Conservation (phyloP, 2,329 filamentous ascomycete genomes). For the Aspergillus phoenicis region DNA sequence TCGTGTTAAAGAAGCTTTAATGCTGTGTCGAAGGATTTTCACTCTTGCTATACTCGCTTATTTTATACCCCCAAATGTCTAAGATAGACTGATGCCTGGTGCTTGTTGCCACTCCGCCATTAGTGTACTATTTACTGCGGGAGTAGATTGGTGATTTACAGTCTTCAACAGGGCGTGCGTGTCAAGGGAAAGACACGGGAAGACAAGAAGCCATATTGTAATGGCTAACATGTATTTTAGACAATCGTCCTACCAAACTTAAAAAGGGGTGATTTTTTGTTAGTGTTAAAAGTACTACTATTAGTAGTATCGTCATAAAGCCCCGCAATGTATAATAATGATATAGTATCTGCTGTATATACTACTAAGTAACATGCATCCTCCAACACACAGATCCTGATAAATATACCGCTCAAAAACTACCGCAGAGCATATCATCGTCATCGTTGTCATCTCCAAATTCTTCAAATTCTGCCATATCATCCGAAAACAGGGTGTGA, state of each 20-base stretch:
- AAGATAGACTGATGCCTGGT: neutral
- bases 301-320: too few species aligned
- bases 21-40: neutral
- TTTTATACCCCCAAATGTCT: neutral
- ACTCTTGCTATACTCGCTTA: neutral
- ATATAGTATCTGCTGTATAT: neutral
- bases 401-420: neutral
- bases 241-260: neutral
- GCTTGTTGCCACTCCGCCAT: neutral
- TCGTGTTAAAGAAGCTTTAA: neutral
- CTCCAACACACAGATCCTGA: too few species aligned
- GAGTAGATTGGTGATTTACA: neutral
- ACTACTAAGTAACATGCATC: neutral
- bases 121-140: neutral
- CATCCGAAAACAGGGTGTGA: neutral
- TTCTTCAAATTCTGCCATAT: neutral
- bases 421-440: conserved; percentile 15
- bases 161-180: neutral
- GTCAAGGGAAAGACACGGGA: neutral
- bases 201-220: neutral
- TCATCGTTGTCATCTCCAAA: neutral
- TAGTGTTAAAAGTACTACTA: too few species aligned
- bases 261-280: too few species aligned
- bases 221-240: neutral
- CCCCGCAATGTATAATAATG: too few species aligned